Percentiles rank a stretch among this genome's conserved stretches.
These are phyloP conservation scores for Pyrenophora tritici-repentis DNA, from an alignment of 2,329 filamentous ascomycete species.

Conservation along the genomic window DNA sequence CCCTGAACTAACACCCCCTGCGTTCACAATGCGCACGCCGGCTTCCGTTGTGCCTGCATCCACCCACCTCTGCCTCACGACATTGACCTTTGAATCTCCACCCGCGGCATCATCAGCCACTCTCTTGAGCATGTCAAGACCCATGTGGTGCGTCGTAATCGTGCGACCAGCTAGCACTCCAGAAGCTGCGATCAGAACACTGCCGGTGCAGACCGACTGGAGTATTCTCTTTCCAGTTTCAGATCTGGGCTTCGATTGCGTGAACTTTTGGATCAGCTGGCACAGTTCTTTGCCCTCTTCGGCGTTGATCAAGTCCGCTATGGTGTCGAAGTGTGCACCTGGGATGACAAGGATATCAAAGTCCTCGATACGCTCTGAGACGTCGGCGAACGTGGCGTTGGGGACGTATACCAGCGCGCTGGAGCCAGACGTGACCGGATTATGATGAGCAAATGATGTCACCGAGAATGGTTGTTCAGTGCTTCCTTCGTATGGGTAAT, in stretches of 20 bases:
- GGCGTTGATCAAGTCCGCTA: constrained; percentile 31
- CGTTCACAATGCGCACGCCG: constrained; percentile 42
- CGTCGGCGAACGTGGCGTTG: constrained; percentile 37
- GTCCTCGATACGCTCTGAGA: constrained; percentile 30
- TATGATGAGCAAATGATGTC: constrained; percentile 41
- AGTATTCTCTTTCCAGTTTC: constrained; percentile 37
- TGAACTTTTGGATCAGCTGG: constrained; percentile 31
- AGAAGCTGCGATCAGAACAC: constrained; percentile 46
- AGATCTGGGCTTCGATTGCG: constrained; percentile 23
- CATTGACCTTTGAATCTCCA: constrained; percentile 28
- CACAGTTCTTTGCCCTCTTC: constrained; percentile 25
- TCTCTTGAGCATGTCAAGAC: constrained; percentile 30
- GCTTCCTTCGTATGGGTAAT: constrained; percentile 33
- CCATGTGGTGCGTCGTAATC: constrained; percentile 50
- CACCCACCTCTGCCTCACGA: constrained; percentile 40
- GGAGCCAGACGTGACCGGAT: constrained; percentile 27
- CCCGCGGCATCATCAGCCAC: constrained; percentile 38
- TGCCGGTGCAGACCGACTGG: constrained; percentile 50
- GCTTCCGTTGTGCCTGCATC: constrained; percentile 38
- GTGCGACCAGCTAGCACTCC: constrained; percentile 44
- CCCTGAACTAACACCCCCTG: constrained; percentile 41
- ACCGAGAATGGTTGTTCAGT: constrained; percentile 37
- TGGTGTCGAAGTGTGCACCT: constrained; percentile 35
- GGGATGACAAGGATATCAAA: constrained; percentile 51
- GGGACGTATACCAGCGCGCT: constrained; percentile 38